phyloP scores from a whole-genome alignment of 2,329 filamentous ascomycete species.

The Trichophyton schoenleinii region DNA sequence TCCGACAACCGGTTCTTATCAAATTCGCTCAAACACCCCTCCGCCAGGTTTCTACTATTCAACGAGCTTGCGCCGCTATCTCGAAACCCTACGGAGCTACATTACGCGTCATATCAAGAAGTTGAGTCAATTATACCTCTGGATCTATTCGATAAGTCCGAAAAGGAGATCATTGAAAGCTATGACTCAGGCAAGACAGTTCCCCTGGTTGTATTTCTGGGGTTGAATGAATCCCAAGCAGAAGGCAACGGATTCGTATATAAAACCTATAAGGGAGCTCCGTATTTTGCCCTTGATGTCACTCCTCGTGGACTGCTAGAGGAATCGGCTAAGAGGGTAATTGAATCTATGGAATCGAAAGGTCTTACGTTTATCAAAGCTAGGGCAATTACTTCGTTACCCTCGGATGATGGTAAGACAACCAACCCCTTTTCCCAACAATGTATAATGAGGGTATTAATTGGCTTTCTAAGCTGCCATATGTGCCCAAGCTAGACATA shows the following conservation, averaged over 20 bases:
- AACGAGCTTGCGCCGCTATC: conserved; percentile 66
- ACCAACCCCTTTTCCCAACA: neutral
- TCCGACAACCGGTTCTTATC: conserved; percentile 37
- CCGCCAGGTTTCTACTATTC: conserved; percentile 58
- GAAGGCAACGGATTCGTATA: conserved; percentile 27
- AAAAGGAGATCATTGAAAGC: conserved; percentile 57
- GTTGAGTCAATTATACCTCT: conserved; percentile 57
- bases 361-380: conserved; percentile 57
- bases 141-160: conserved; percentile 57
- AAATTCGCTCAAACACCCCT: conserved; percentile 36
- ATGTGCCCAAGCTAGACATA: conserved; percentile 74
- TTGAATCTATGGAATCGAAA: conserved; percentile 46
- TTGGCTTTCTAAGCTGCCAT: conserved; percentile 54
- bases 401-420: conserved; percentile 47
- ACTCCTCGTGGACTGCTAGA: conserved; percentile 56
- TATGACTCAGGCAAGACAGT: conserved; percentile 59
- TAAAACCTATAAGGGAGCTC: conserved; percentile 59
- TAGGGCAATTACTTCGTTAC: conserved; percentile 49
- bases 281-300: conserved; percentile 83
- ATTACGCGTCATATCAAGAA: conserved; percentile 56
- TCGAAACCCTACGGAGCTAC: conserved; percentile 48
- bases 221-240: conserved; percentile 55
- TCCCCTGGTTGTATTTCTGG: conserved; percentile 71
- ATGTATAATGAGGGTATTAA: too few species aligned
- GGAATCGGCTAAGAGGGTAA: conserved; percentile 47